phyloP scores from a whole-genome alignment of 2,329 filamentous ascomycete species.

The Orbilia ellipsospora region DNA sequence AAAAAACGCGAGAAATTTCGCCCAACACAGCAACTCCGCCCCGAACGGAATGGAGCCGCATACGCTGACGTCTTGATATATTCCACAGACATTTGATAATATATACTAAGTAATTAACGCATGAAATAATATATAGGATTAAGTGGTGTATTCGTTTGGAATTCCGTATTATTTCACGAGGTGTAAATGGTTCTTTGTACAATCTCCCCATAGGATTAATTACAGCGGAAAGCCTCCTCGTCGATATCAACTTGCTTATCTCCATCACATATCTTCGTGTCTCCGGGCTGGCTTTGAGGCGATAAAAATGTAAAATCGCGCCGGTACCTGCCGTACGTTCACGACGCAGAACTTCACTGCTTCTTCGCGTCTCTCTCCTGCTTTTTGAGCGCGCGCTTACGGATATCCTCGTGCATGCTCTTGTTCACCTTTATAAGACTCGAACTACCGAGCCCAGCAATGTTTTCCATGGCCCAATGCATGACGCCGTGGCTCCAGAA shows the following conservation, averaged over 20 bases:
- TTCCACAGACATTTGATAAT: neutral
- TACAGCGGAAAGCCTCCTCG: no score
- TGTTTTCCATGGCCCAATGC: slow-evolving; percentile 78
- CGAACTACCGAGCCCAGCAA: slow-evolving; percentile 70
- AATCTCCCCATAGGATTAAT: no score
- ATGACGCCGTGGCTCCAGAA: slow-evolving; percentile 92
- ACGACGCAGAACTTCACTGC: slow-evolving; percentile 53
- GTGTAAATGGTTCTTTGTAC: no score
- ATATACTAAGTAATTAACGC: neutral
- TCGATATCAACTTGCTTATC: no score
- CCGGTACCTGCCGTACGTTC: no score
- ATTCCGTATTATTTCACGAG: no score
- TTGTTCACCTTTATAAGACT: slow-evolving; percentile 72
- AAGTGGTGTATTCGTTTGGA: no score
- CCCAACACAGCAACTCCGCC: slow-evolving; percentile 49
- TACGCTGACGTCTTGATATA: neutral
- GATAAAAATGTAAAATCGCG: no score
- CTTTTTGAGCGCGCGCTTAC: slow-evolving; percentile 84
- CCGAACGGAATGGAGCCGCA: slow-evolving; percentile 29
- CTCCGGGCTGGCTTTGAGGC: no score
- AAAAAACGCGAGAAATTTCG: slow-evolving; percentile 56
- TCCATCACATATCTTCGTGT: no score
- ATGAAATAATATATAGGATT: no score
- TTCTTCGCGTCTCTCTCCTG: slow-evolving; percentile 84
- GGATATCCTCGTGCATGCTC: slow-evolving; percentile 83